Conservation (phyloP, 345 rosid genomes). For the Camelina laxa region DNA sequence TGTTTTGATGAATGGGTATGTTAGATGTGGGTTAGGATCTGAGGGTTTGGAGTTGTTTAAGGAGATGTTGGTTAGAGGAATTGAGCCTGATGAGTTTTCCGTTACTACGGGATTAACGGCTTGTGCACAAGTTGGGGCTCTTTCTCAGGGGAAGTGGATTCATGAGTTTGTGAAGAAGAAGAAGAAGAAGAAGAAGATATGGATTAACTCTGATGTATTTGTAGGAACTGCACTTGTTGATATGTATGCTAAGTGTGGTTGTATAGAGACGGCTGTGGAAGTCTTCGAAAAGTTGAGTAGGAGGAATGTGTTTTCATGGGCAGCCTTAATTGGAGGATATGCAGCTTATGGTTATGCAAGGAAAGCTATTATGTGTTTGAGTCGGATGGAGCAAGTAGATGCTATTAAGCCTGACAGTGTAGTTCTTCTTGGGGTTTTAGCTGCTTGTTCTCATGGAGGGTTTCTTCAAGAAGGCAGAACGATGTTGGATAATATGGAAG, state of each 20-base stretch:
- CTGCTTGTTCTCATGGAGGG: slow-evolving; percentile 66
- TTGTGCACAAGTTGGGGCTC: slow-evolving; percentile 61
- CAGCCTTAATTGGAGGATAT: slow-evolving; percentile 59
- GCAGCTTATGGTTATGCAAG: slow-evolving; percentile 54
- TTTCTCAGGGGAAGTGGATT: slow-evolving; percentile 63
- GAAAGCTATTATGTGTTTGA: slow-evolving; percentile 52
- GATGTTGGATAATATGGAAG: slow-evolving; percentile 53
- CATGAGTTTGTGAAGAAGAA: slow-evolving; percentile 54
- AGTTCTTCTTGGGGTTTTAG: slow-evolving; percentile 56
- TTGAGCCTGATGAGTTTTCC: slow-evolving; percentile 58
- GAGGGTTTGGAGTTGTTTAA: slow-evolving; percentile 49
- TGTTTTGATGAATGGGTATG: slow-evolving; percentile 60
- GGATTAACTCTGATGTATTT: slow-evolving; percentile 51
- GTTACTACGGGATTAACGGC: slow-evolving; percentile 57
- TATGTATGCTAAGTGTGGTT: slow-evolving; percentile 71
- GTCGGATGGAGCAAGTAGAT: slow-evolving; percentile 51
- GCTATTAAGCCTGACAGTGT: slow-evolving; percentile 56
- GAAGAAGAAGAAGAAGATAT: slow-evolving; percentile 24
- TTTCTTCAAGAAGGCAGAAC: slow-evolving; percentile 50
- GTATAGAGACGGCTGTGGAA: slow-evolving; percentile 50
- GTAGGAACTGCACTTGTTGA: slow-evolving; percentile 62
- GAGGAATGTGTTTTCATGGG: slow-evolving; percentile 62
- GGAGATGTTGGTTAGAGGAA: slow-evolving; percentile 53
- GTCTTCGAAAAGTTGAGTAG: slow-evolving; percentile 51
- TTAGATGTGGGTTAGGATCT: slow-evolving; percentile 42